Evolutionary conservation across 2,329 filamentous ascomycete species (phyloP).

Genomic region (Paraconiothyrium brasiliense): DNA sequence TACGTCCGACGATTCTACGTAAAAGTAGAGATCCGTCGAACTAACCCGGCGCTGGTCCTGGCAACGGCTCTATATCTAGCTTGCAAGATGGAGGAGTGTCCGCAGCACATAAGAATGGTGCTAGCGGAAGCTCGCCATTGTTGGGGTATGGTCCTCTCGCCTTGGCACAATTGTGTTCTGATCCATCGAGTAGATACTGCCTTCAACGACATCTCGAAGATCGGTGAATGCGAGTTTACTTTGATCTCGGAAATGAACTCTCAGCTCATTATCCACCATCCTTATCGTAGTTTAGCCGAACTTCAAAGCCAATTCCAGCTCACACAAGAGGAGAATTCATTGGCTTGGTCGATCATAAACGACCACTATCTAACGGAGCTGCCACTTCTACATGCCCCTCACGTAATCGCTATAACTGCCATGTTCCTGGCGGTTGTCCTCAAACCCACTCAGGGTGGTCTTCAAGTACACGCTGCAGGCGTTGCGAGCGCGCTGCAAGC

Average conservation of each 20-base stretch:
- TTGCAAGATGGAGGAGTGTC: slow-evolving; percentile 97
- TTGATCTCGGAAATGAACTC: slow-evolving; percentile 91
- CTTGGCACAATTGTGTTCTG: slow-evolving; percentile 8
- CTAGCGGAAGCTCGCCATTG: slow-evolving; percentile 85
- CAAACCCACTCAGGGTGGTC: slow-evolving; percentile 67
- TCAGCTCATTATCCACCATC: slow-evolving; percentile 89
- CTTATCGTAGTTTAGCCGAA: slow-evolving; percentile 81
- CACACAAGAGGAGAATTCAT: slow-evolving; percentile 77
- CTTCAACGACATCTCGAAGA: slow-evolving; percentile 74
- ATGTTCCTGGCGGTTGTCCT: slow-evolving; percentile 86
- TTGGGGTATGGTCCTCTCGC: slow-evolving; percentile 41
- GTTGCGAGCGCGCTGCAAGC: slow-evolving; percentile 51
- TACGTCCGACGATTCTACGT: slow-evolving; percentile 95
- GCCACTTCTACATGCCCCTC: slow-evolving; percentile 85
- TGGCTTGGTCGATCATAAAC: slow-evolving; percentile 87
- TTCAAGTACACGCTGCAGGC: slow-evolving; percentile 55
- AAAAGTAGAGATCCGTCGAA: slow-evolving; percentile 87
- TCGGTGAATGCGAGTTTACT: slow-evolving; percentile 94
- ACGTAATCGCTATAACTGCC: slow-evolving; percentile 85
- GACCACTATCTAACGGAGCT: slow-evolving; percentile 93
- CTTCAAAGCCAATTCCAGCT: slow-evolving; percentile 76
- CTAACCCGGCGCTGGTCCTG: slow-evolving; percentile 91
- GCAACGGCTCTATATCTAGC: slow-evolving; percentile 95
- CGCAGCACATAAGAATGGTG: slow-evolving; percentile 93
- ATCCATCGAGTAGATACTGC: slow-evolving; percentile 40